These are phyloP conservation scores for Backusella luteola DNA, from an alignment of 192 early-diverging fungal species.

Conservation along the genomic window DNA sequence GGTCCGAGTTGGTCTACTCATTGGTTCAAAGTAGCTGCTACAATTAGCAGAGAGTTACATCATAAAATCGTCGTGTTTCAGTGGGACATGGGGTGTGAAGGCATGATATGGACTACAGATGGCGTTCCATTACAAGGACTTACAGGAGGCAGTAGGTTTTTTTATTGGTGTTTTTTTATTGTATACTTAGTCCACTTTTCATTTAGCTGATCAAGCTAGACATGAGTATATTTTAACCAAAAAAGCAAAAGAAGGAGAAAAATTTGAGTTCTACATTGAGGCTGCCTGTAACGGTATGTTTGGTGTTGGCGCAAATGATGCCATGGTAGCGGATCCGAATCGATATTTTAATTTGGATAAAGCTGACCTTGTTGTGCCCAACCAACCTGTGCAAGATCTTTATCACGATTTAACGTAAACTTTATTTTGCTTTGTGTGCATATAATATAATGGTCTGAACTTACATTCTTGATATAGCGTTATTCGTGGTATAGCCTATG, in stretches of 20 bases:
- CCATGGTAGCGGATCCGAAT: slow-evolving; percentile 61
- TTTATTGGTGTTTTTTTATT: background rate
- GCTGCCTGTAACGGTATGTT: slow-evolving; percentile 94
- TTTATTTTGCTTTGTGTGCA: background rate
- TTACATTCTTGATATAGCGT: slow-evolving; percentile 40
- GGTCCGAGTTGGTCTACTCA: slow-evolving; percentile 63
- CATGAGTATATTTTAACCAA: slow-evolving; percentile 51
- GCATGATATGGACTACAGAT: slow-evolving; percentile 80
- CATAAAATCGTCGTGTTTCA: slow-evolving; percentile 76
- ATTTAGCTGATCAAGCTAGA: slow-evolving; percentile 43
- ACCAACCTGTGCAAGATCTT: slow-evolving; percentile 65
- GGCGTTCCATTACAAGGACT: slow-evolving; percentile 87
- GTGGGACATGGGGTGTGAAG: slow-evolving; percentile 89
- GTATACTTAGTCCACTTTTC: background rate
- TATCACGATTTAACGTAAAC: slow-evolving; percentile 56
- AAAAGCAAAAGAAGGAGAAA: slow-evolving; percentile 43
- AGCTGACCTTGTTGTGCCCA: slow-evolving; percentile 70
- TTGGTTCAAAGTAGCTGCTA: slow-evolving; percentile 68
- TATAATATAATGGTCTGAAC: background rate
- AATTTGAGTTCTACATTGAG: slow-evolving; percentile 79
- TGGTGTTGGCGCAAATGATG: slow-evolving; percentile 67
- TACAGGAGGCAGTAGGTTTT: slow-evolving; percentile 71
- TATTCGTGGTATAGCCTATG: slow-evolving; percentile 67
- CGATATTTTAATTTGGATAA: slow-evolving; percentile 56
- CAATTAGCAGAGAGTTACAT: slow-evolving; percentile 61